phyloP scores from a whole-genome alignment of 495 filamentous ascomycete genomes.

The Aspergillus ostianus region DNA sequence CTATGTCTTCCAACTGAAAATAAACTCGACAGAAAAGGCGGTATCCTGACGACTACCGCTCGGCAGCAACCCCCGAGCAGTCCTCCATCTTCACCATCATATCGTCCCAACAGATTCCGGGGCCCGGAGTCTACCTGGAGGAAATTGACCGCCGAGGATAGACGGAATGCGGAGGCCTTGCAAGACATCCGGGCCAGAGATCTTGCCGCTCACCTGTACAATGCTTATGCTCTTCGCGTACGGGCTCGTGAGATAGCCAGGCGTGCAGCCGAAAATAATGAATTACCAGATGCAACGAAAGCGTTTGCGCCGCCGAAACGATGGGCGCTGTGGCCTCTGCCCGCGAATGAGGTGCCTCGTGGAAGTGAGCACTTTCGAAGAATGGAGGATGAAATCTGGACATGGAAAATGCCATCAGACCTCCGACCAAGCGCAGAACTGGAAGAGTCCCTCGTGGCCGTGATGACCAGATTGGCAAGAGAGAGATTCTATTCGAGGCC shows the following conservation, averaged over 20 bases:
- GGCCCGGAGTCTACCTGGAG: conserved; percentile 62
- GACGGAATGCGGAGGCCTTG: conserved; percentile 55
- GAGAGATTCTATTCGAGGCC: conserved; percentile 51
- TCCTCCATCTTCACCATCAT: conserved; percentile 16
- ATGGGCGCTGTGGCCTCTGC: conserved; percentile 83
- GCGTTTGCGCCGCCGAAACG: conserved; percentile 38
- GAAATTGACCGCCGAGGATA: conserved; percentile 55
- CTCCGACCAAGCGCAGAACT: conserved; percentile 54
- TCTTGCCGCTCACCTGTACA: conserved; percentile 74
- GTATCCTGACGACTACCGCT: neutral
- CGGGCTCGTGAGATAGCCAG: conserved; percentile 29
- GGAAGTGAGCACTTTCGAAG: conserved; percentile 43
- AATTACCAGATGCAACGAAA: conserved; percentile 25
- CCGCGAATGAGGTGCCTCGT: conserved; percentile 57
- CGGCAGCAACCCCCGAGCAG: neutral
- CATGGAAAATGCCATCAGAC: conserved; percentile 39
- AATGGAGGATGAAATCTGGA: conserved; percentile 46
- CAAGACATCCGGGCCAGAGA: conserved; percentile 57
- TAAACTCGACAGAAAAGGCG: conserved; percentile 1
- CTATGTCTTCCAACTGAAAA: neutral
- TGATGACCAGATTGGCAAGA: conserved; percentile 62
- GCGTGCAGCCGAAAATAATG: conserved; percentile 26
- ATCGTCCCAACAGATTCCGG: conserved; percentile 51
- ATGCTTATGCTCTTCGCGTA: conserved; percentile 61
- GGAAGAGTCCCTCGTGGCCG: conserved; percentile 64